Evolutionary conservation across 176 grass and related monocot genomes (phyloP).

Genomic region (Oryza meridionalis): DNA sequence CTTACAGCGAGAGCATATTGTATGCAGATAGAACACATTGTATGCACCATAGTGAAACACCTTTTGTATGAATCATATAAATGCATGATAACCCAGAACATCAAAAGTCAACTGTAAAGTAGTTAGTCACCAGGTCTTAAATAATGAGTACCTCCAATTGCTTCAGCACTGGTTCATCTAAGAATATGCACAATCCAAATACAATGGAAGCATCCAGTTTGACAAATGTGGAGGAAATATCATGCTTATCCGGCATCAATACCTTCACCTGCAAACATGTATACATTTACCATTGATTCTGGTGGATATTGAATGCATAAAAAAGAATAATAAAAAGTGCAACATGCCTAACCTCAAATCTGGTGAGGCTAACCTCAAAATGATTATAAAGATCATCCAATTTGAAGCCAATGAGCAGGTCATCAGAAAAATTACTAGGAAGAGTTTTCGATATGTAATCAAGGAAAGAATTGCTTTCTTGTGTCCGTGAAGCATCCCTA

Average conservation of each 20-base stretch:
- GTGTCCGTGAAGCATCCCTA: slow-evolving; percentile 43
- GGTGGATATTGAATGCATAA: slow-evolving; percentile 41
- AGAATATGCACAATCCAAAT: slow-evolving; percentile 64
- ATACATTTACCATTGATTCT: slow-evolving; percentile 27
- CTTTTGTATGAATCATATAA: slow-evolving; percentile 26
- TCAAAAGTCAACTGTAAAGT: slow-evolving; percentile 24
- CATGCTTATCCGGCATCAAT: slow-evolving; percentile 46
- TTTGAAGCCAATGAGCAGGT: slow-evolving; percentile 47
- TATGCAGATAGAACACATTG: slow-evolving; percentile 26
- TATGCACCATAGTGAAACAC: slow-evolving; percentile 2
- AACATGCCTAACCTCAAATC: slow-evolving; percentile 66
- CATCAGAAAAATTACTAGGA: slow-evolving; percentile 28
- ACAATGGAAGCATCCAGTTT: slow-evolving; percentile 65
- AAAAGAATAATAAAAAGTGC: slow-evolving; percentile 29
- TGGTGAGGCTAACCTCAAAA: slow-evolving; percentile 74
- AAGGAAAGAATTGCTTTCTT: slow-evolving; percentile 39
- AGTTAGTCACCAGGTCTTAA: not conserved
- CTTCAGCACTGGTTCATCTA: slow-evolving; percentile 82
- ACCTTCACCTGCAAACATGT: slow-evolving; percentile 63
- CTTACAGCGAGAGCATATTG: not conserved
- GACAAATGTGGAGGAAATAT: slow-evolving; percentile 54
- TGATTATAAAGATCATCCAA: slow-evolving; percentile 75
- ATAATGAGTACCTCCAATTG: slow-evolving; percentile 71
- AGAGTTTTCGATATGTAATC: slow-evolving; percentile 34
- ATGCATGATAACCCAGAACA: slow-evolving; percentile 27